Evolutionary conservation across 352 stramenopile genomes (phyloP).

Genomic region (Globisporangium paroecandrum): DNA sequence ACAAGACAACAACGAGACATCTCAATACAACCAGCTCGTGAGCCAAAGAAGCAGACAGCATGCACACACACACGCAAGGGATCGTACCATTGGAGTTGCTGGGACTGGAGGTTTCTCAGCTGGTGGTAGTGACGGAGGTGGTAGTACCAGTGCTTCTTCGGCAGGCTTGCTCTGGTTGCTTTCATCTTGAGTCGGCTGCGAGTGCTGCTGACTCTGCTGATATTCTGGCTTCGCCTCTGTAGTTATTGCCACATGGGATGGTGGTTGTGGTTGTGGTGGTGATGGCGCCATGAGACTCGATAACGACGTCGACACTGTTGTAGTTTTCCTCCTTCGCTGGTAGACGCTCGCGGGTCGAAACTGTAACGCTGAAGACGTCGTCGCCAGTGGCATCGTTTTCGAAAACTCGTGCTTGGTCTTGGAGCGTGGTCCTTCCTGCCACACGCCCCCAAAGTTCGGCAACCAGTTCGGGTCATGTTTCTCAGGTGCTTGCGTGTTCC

Average conservation of each 20-base stretch:
- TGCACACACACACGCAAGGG: not conserved
- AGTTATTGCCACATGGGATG: not conserved
- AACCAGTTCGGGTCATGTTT: conserved; percentile 45
- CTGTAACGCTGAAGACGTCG: conserved; percentile 1
- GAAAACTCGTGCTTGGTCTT: conserved; percentile 58
- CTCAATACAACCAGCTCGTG: not conserved
- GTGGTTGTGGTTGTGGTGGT: not conserved
- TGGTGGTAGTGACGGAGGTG: not conserved
- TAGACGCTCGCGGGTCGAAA: conserved; percentile 9
- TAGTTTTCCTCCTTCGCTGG: conserved; percentile 5
- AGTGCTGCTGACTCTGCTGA: not conserved
- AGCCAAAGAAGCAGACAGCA: not conserved
- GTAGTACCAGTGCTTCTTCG: not conserved
- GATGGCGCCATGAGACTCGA: not conserved
- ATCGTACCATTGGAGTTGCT: not conserved
- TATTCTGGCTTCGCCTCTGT: not conserved
- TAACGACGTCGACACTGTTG: not conserved
- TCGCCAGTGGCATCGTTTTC: conserved; percentile 11
- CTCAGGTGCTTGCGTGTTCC: not conserved
- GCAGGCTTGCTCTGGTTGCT: not conserved
- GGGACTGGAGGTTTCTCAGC: not conserved
- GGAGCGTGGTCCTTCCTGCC: conserved; percentile 61
- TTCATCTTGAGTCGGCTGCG: not conserved
- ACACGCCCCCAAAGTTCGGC: conserved; percentile 76
- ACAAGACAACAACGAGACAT: not conserved